Evolutionary conservation across 805 yeast species (phyloP).

Genomic region (Saccharomycopsis oosterbeekiorum): DNA sequence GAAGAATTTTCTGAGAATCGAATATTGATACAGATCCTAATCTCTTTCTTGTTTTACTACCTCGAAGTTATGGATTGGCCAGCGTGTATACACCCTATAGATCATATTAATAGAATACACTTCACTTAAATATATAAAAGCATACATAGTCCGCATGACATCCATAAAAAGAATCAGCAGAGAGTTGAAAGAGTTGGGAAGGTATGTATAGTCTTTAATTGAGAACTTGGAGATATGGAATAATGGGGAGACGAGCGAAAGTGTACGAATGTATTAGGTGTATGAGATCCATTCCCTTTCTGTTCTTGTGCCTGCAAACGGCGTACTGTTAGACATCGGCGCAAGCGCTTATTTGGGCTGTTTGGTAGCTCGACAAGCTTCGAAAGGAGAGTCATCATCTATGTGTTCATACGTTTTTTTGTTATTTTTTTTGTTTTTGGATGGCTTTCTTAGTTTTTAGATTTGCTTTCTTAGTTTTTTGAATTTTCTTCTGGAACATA

Average conservation of each 20-base stretch:
- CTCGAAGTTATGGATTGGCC: background rate
- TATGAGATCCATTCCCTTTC: too few species aligned
- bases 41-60: background rate
- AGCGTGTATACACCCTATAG: background rate
- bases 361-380: too few species aligned
- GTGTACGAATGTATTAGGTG: background rate
- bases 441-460: too few species aligned
- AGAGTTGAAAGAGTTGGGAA: slow-evolving; percentile 90
- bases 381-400: too few species aligned
- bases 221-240: background rate
- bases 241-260: background rate
- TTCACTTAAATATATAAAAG: background rate
- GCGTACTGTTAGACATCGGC: too few species aligned
- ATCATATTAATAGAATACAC: background rate
- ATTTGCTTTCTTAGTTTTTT: too few species aligned
- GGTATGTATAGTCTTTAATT: slow-evolving; percentile 42
- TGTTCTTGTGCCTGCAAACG: too few species aligned
- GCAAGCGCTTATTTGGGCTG: too few species aligned
- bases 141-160: background rate
- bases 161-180: slow-evolving; percentile 80
- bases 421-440: too few species aligned
- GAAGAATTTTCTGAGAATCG: background rate
- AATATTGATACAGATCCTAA: background rate
- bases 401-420: too few species aligned
- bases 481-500: too few species aligned